These are phyloP conservation scores for Eucalyptus tenuipes DNA, from an alignment of 345 rosid species.

Conservation along the genomic window DNA sequence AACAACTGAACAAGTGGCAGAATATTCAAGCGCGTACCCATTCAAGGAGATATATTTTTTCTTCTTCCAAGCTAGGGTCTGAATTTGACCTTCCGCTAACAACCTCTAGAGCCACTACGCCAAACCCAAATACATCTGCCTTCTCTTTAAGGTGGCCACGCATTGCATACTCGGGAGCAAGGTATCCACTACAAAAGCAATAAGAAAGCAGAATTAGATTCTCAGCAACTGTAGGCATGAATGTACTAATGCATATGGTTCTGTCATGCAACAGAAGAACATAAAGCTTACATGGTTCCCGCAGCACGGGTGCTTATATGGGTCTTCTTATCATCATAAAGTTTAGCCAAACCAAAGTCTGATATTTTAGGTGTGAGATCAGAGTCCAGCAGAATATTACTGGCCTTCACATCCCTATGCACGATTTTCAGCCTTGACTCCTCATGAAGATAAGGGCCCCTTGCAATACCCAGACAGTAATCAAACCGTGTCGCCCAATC, in stretches of 20 bases:
- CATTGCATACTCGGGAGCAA: slow-evolving; percentile 74
- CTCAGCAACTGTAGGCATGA: neutral
- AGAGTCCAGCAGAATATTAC: slow-evolving; percentile 37
- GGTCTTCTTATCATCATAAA: slow-evolving; percentile 40
- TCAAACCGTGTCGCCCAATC: slow-evolving; percentile 26
- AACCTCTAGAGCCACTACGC: slow-evolving; percentile 49
- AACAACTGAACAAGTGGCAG: neutral
- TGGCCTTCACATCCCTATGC: slow-evolving; percentile 48
- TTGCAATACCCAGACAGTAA: slow-evolving; percentile 41
- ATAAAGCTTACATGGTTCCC: slow-evolving; percentile 35
- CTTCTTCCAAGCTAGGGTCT: slow-evolving; percentile 24
- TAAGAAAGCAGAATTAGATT: neutral
- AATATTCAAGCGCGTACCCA: slow-evolving; percentile 26
- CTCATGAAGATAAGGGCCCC: slow-evolving; percentile 51
- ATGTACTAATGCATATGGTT: neutral
- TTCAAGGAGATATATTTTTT: slow-evolving; percentile 54
- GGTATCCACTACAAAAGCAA: slow-evolving; percentile 26
- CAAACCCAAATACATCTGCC: slow-evolving; percentile 59
- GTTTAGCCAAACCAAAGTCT: slow-evolving; percentile 58
- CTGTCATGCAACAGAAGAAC: neutral
- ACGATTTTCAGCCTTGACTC: slow-evolving; percentile 52
- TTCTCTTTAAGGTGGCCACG: slow-evolving; percentile 67
- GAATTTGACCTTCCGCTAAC: slow-evolving; percentile 63
- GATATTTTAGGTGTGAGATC: slow-evolving; percentile 42
- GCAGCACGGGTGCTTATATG: slow-evolving; percentile 56